phyloP scores from a whole-genome alignment of 2,329 filamentous ascomycete species.

The Hymenoscyphus scutula region DNA sequence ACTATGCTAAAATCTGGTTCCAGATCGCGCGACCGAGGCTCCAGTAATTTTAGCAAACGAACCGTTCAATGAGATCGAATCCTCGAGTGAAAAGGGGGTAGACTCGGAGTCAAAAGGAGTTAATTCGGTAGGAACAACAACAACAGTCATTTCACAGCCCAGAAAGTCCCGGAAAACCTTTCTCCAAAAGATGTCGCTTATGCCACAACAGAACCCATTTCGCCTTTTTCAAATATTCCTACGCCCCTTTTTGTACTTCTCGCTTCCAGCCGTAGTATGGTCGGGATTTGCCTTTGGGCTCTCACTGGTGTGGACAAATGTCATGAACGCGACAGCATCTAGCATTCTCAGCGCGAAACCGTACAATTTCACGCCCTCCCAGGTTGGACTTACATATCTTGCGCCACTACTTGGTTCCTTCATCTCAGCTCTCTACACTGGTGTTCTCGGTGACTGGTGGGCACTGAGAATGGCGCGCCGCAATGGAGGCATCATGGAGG shows the following conservation, averaged over 20 bases:
- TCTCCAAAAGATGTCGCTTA: constrained; percentile 29
- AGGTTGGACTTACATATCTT: constrained; percentile 37
- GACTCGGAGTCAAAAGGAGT: too few species aligned
- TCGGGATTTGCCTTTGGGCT: constrained; percentile 39
- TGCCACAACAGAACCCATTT: constrained; percentile 30
- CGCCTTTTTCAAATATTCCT: constrained; percentile 33
- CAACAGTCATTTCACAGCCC: too few species aligned
- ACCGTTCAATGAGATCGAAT: too few species aligned
- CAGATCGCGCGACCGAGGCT: too few species aligned
- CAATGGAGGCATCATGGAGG: constrained; percentile 40
- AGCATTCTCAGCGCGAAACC: constrained; percentile 35
- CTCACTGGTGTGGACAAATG: constrained; percentile 39
- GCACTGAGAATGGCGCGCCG: constrained; percentile 40
- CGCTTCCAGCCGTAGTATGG: constrained; percentile 37
- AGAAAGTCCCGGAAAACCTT: constrained; percentile 19
- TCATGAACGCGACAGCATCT: constrained; percentile 38
- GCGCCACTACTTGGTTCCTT: constrained; percentile 31
- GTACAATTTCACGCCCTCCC: constrained; percentile 38
- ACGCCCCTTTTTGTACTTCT: constrained; percentile 35
- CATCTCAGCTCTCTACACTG: constrained; percentile 21
- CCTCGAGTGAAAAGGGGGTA: too few species aligned
- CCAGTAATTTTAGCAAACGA: too few species aligned
- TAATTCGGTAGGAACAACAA: too few species aligned
- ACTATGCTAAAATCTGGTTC: too few species aligned
- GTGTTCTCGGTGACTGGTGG: constrained; percentile 33